Evolutionary conservation across 2,329 filamentous ascomycete species (phyloP).

Genomic region (Cladosporium sp.): DNA sequence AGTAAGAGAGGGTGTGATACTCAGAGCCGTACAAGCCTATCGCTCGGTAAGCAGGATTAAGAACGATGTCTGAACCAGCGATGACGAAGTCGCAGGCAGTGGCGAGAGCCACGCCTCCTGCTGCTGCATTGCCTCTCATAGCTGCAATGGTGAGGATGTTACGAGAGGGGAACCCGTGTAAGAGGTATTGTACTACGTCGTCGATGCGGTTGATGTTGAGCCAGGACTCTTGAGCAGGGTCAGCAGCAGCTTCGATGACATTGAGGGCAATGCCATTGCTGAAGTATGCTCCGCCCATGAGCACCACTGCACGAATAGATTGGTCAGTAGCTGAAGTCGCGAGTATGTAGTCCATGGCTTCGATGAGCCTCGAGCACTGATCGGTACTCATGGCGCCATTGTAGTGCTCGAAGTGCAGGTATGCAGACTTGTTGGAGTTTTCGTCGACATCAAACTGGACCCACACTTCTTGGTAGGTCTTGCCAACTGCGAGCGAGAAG

Average conservation of each 20-base stretch:
- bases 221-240: slow-evolving; percentile 39
- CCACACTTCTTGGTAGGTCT: slow-evolving; percentile 39
- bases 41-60: slow-evolving; percentile 41
- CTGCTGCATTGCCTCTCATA: slow-evolving; percentile 39
- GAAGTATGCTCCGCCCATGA: slow-evolving; percentile 42
- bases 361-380: slow-evolving; percentile 36
- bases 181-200: slow-evolving; percentile 36
- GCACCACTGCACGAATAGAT: slow-evolving; percentile 34
- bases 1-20: slow-evolving; percentile 39
- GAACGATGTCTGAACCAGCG: slow-evolving; percentile 35
- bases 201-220: slow-evolving; percentile 43
- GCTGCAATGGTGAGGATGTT: slow-evolving; percentile 37
- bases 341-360: slow-evolving; percentile 35
- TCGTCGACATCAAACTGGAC: slow-evolving; percentile 33
- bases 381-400: slow-evolving; percentile 42
- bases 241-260: slow-evolving; percentile 38
- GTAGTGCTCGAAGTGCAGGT: slow-evolving; percentile 42
- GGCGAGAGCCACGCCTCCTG: slow-evolving; percentile 41
- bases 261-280: slow-evolving; percentile 43
- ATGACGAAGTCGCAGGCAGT: slow-evolving; percentile 36
- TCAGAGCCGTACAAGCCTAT: slow-evolving; percentile 37
- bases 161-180: slow-evolving; percentile 35
- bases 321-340: slow-evolving; percentile 24
- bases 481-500: slow-evolving; percentile 28
- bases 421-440: slow-evolving; percentile 30